Evolutionary conservation across 352 stramenopile species (phyloP).

Genomic region (Globisporangium viniferum): DNA sequence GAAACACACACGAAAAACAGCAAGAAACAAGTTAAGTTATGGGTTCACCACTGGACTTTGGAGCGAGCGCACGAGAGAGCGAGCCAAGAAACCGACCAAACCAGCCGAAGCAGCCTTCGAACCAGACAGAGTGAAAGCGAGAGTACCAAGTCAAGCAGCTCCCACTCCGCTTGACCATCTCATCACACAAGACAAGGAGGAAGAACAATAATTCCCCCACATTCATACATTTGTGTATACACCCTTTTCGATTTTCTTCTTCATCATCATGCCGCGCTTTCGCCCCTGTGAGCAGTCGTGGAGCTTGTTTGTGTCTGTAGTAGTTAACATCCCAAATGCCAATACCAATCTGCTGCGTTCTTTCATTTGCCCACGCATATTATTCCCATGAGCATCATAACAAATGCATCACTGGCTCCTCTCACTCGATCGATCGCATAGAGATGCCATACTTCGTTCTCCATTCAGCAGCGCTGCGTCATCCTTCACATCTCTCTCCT

Average conservation of each 20-base stretch:
- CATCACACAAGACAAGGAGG: background rate
- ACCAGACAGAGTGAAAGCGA: background rate
- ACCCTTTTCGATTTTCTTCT: background rate
- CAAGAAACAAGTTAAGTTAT: conserved; percentile 33
- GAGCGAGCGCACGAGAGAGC: background rate
- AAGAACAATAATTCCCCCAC: background rate
- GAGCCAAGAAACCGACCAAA: background rate
- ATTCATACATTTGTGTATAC: background rate
- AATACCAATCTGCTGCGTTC: no score
- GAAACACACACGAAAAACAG: background rate
- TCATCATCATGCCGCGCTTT: no score
- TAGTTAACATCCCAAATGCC: no score
- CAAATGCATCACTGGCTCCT: background rate
- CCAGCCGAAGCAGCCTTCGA: no score
- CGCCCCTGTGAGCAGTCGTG: no score
- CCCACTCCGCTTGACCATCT: no score
- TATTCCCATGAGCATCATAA: no score
- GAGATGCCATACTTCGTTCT: background rate
- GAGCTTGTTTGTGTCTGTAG: no score
- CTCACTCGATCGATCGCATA: no score
- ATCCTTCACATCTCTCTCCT: conserved; percentile 2
- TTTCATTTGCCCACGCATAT: no score
- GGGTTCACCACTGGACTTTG: conserved; percentile 5
- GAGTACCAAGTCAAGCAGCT: no score
- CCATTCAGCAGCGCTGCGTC: background rate